Conservation (phyloP, 108 stramenopile genomes). For the Epithemia pelagica region DNA sequence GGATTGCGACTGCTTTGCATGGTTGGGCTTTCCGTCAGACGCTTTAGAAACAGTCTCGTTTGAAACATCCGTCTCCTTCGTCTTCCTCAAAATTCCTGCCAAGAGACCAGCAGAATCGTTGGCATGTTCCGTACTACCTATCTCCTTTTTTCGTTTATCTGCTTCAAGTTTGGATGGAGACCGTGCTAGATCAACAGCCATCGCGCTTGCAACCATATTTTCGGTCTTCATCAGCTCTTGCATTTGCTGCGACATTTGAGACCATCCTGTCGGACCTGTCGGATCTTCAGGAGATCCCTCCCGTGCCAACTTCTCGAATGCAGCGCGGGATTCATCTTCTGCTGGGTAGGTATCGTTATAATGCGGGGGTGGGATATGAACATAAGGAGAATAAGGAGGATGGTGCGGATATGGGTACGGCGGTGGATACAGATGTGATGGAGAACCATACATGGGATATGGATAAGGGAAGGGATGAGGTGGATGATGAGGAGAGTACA, state of each 20-base stretch:
- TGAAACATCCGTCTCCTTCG: not conserved
- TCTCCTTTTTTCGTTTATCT: not conserved
- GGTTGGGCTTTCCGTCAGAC: not conserved
- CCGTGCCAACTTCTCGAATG: slow-evolving; percentile 6
- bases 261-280: not conserved
- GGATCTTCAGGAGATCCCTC: slow-evolving; percentile 3
- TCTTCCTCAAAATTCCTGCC: not conserved
- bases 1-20: not conserved
- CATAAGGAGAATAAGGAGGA: not conserved
- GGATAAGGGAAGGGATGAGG: not conserved
- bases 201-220: slow-evolving; percentile 4
- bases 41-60: not conserved
- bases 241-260: not conserved
- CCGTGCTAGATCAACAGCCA: slow-evolving; percentile 1
- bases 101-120: not conserved
- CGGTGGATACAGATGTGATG: not conserved
- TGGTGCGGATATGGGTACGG: not conserved
- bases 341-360: not conserved
- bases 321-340: slow-evolving; percentile 5
- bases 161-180: not conserved
- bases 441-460: slow-evolving; percentile 1
- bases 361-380: not conserved
- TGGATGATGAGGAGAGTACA: not conserved
- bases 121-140: not conserved
- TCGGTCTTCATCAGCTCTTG: slow-evolving; percentile 1